Conservation (phyloP, 2,329 filamentous ascomycete species). For the Xylaria sp. region DNA sequence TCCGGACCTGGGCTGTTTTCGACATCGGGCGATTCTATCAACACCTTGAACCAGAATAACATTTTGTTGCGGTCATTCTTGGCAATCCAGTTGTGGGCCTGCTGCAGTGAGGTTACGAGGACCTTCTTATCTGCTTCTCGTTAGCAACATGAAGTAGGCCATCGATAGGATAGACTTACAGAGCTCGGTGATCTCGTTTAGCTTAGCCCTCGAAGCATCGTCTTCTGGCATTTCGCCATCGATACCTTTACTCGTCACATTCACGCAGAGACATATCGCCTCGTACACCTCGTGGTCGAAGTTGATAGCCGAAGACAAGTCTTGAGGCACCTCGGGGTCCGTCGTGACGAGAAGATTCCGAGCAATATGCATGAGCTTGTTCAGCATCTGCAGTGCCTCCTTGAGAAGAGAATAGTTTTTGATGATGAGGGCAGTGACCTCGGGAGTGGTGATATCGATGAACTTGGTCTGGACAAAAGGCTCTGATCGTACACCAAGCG, state of each 20-base stretch:
- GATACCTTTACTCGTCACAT: slow-evolving; percentile 69
- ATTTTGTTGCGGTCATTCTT: slow-evolving; percentile 72
- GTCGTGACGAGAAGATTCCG: slow-evolving; percentile 66
- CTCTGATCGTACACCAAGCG: slow-evolving; percentile 58
- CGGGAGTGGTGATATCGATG: slow-evolving; percentile 58
- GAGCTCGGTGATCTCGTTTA: slow-evolving; percentile 66
- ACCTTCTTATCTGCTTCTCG: slow-evolving; percentile 61
- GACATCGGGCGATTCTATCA: slow-evolving; percentile 55
- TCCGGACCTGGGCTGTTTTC: slow-evolving; percentile 53
- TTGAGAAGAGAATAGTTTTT: slow-evolving; percentile 64
- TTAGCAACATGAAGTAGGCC: slow-evolving; percentile 17
- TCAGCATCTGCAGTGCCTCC: slow-evolving; percentile 64
- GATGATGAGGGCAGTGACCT: slow-evolving; percentile 64
- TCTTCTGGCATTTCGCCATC: slow-evolving; percentile 64
- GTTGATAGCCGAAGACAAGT: slow-evolving; percentile 65
- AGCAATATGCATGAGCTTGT: slow-evolving; percentile 69
- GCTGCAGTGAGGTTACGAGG: slow-evolving; percentile 66
- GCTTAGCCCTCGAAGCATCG: slow-evolving; percentile 57
- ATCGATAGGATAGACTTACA: slow-evolving; percentile 47
- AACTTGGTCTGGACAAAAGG: slow-evolving; percentile 56
- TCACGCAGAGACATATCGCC: slow-evolving; percentile 66
- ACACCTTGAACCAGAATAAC: slow-evolving; percentile 68
- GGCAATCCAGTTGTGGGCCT: slow-evolving; percentile 70
- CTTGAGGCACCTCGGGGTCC: slow-evolving; percentile 66
- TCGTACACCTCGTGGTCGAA: slow-evolving; percentile 70